Evolutionary conservation across 257 asterid species (phyloP).

Genomic region (Capsicum rhomboideum): DNA sequence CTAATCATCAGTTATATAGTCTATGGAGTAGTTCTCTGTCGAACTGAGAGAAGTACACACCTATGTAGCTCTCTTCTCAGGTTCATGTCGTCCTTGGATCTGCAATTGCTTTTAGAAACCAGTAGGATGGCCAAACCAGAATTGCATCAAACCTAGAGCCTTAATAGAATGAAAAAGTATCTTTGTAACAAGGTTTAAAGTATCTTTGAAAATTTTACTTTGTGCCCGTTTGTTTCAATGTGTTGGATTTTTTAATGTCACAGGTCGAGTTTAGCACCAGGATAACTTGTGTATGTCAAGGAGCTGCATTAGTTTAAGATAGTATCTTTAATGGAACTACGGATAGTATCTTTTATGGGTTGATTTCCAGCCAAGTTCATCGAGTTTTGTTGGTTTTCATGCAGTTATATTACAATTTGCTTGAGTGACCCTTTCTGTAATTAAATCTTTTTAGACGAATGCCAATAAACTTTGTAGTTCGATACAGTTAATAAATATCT

Average conservation of each 20-base stretch:
- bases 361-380: not conserved
- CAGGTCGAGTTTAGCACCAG: not conserved
- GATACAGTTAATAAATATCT: not conserved
- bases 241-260: not conserved
- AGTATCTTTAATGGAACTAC: not conserved
- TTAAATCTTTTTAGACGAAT: not conserved
- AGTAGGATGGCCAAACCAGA: not conserved
- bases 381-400: not conserved
- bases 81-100: not conserved
- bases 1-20: not conserved
- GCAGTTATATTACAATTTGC: not conserved
- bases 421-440: not conserved
- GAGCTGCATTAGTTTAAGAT: not conserved
- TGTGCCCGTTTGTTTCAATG: not conserved
- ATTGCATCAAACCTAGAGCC: not conserved
- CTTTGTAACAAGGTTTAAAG: not conserved
- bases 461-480: not conserved
- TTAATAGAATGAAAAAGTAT: not conserved
- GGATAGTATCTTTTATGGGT: no score
- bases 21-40: not conserved
- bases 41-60: not conserved
- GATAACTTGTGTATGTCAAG: not conserved
- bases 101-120: not conserved
- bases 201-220: not conserved
- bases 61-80: not conserved